Percentiles rank a stretch among this genome's conserved stretches.
These are phyloP conservation scores for Cyclotella baltica DNA, from an alignment of 108 stramenopile genomes.

Conservation along the genomic window DNA sequence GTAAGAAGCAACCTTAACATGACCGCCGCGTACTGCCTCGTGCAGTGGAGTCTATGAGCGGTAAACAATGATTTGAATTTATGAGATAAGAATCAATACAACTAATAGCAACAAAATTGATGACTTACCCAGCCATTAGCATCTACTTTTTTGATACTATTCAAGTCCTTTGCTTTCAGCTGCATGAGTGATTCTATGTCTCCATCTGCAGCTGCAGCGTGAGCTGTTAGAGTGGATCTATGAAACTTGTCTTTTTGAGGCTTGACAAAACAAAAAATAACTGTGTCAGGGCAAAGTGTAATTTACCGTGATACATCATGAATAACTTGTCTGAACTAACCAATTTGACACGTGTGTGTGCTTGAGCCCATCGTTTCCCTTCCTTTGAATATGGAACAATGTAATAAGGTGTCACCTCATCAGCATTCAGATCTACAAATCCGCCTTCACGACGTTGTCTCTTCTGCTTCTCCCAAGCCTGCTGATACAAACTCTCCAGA, in stretches of 20 bases:
- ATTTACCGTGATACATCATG: background rate
- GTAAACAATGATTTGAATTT: background rate
- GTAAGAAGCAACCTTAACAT: constrained; percentile 64
- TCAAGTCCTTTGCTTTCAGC: constrained; percentile 52
- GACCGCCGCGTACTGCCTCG: constrained; percentile 83
- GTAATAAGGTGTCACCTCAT: constrained; percentile 27
- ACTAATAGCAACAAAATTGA: background rate
- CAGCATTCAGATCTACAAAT: constrained; percentile 35
- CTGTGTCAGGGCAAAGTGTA: background rate
- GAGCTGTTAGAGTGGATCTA: constrained; percentile 40
- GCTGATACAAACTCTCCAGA: constrained; percentile 29
- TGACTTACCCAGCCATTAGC: constrained; percentile 68
- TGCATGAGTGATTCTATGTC: constrained; percentile 55
- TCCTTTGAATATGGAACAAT: constrained; percentile 41
- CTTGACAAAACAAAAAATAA: background rate
- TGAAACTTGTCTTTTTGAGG: background rate
- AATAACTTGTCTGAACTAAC: no score
- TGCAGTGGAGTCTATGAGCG: constrained; percentile 65
- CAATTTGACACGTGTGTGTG: constrained; percentile 33
- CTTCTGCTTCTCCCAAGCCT: constrained; percentile 42
- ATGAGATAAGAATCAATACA: background rate
- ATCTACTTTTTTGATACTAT: constrained; percentile 62
- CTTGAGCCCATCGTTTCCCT: constrained; percentile 35
- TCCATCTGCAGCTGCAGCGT: constrained; percentile 65
- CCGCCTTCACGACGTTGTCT: constrained; percentile 18